These are phyloP conservation scores for Brachypodium distachyon DNA, from an alignment of 202 grass and related monocot genomes.

Conservation along the genomic window DNA sequence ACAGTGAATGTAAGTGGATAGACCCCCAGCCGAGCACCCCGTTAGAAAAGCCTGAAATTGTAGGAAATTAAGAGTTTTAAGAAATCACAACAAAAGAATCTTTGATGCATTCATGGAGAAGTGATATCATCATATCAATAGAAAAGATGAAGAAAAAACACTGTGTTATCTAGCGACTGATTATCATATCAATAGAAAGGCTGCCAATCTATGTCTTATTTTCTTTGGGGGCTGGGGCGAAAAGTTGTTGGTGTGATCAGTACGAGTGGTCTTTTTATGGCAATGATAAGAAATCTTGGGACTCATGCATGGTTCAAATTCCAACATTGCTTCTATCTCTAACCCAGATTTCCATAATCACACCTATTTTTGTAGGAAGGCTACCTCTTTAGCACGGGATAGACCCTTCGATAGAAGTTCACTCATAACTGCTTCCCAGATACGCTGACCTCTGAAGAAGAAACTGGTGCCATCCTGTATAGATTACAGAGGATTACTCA, in stretches of 20 bases:
- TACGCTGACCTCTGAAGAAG: conserved; percentile 84
- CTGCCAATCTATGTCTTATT: neutral
- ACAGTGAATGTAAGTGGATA: conserved; percentile 90
- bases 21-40: conserved; percentile 84
- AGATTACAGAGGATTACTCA: neutral
- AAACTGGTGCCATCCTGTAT: conserved; percentile 51
- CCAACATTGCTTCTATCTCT: neutral
- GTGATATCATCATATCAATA: neutral
- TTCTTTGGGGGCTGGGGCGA: neutral
- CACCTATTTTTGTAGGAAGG: neutral
- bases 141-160: neutral
- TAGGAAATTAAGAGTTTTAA: conserved; percentile 5
- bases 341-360: neutral
- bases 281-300: neutral
- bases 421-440: conserved; percentile 77
- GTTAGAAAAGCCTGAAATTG: conserved; percentile 73
- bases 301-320: neutral
- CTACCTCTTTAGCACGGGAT: conserved; percentile 44
- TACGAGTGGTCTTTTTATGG: neutral
- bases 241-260: neutral
- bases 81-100: neutral
- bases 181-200: neutral
- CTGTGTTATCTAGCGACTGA: neutral
- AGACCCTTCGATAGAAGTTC: conserved; percentile 69
- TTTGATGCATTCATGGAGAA: neutral